Evolutionary conservation across 2,329 filamentous ascomycete genomes (phyloP).

Genomic region (Alternaria conjuncta): DNA sequence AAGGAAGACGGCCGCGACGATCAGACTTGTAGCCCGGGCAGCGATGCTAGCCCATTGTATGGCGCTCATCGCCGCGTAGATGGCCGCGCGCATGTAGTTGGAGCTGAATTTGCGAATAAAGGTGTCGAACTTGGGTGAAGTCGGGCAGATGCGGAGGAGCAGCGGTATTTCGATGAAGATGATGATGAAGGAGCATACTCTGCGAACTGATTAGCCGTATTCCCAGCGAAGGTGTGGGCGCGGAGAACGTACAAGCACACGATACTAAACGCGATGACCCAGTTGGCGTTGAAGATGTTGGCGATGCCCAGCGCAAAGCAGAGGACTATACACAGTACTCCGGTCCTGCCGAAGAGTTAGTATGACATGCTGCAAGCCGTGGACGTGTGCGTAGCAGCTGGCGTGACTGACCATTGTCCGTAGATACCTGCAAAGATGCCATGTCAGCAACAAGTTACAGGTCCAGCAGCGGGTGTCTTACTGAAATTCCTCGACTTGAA

Average conservation of each 20-base stretch:
- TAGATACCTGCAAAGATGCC: constrained; percentile 63
- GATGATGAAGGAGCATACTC: constrained; percentile 57
- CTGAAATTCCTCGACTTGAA: constrained; percentile 71
- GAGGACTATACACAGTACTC: constrained; percentile 67
- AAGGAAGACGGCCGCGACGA: constrained; percentile 85
- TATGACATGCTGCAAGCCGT: background rate
- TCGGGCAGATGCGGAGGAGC: constrained; percentile 96
- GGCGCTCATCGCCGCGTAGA: constrained; percentile 81
- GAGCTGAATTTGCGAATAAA: constrained; percentile 92
- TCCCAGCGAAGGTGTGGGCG: background rate
- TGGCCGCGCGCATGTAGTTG: constrained; percentile 93
- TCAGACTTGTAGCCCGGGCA: constrained; percentile 69
- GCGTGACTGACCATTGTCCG: constrained; percentile 67
- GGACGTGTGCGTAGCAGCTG: background rate
- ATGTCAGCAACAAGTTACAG: constrained; percentile 39
- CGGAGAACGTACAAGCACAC: constrained; percentile 54
- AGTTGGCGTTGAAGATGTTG: constrained; percentile 68
- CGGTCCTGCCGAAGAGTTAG: constrained; percentile 52
- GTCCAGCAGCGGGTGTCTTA: constrained; percentile 47
- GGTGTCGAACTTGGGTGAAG: constrained; percentile 84
- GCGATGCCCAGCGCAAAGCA: constrained; percentile 72
- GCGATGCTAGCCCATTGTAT: constrained; percentile 86
- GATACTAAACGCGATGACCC: constrained; percentile 64
- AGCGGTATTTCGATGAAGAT: constrained; percentile 78
- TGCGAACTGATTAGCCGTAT: constrained; percentile 27